Percentiles rank a stretch among this genome's conserved stretches.
These are phyloP conservation scores for Lenwebbia sp. DNA, from an alignment of 345 rosid species.

Conservation along the genomic window DNA sequence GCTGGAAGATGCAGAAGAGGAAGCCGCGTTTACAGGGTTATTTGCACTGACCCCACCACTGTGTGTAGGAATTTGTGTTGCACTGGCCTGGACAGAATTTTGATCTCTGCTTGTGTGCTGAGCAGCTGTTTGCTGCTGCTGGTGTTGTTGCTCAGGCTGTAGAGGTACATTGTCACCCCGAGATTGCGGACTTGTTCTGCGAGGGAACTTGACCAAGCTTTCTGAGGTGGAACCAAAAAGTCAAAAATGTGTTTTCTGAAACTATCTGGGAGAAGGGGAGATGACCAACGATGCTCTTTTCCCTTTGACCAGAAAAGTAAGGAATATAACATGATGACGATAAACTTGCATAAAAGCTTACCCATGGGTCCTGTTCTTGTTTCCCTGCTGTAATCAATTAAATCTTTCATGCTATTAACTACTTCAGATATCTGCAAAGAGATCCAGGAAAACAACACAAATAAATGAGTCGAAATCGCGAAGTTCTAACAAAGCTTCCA, in stretches of 20 bases:
- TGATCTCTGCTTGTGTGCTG: conserved; percentile 7
- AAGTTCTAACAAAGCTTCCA: neutral
- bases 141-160: conserved; percentile 27
- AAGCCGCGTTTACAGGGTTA: conserved; percentile 15
- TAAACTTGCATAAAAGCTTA: conserved; percentile 21
- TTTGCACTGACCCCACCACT: conserved; percentile 22
- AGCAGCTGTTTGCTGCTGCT: conserved; percentile 15
- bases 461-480: neutral
- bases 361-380: conserved; percentile 94
- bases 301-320: neutral
- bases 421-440: conserved; percentile 83
- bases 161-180: conserved; percentile 12
- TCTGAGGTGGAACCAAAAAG: conserved; percentile 18
- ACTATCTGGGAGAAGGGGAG: neutral
- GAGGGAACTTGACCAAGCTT: conserved; percentile 52
- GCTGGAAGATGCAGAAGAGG: conserved; percentile 30
- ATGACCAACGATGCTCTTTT: neutral
- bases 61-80: conserved; percentile 19
- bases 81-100: conserved; percentile 20
- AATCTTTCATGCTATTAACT: conserved; percentile 97
- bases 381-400: conserved; percentile 96
- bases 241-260: neutral
- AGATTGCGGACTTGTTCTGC: conserved; percentile 21
- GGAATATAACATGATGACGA: neutral
- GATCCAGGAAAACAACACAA: neutral